A percentile compares a stretch with the other conserved stretches of the same genome.
Conservation (phyloP, 805 yeast species). For the Tetrapisispora iriomotensis region DNA sequence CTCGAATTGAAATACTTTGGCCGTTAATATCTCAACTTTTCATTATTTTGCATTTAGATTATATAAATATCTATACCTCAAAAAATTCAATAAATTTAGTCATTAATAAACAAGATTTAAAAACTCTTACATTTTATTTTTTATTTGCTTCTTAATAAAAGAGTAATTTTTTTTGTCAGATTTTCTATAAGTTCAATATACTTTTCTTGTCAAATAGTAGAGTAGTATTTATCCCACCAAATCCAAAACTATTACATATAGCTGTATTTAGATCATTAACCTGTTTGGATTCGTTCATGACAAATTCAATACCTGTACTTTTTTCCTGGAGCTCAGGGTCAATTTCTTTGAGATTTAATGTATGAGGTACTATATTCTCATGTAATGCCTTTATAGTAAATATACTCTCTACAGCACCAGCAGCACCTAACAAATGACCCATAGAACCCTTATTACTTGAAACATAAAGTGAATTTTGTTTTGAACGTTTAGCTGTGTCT, state of each 20-base stretch:
- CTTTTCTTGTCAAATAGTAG: slow-evolving; percentile 51
- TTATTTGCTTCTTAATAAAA: no score
- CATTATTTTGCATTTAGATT: no score
- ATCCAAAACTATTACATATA: slow-evolving; percentile 86
- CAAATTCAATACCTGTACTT: slow-evolving; percentile 41
- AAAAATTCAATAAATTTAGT: no score
- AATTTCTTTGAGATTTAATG: slow-evolving; percentile 50
- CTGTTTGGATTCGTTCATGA: slow-evolving; percentile 38
- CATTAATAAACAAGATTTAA: no score
- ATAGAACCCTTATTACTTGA: slow-evolving; percentile 86
- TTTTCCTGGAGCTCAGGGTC: slow-evolving; percentile 28
- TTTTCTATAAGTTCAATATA: no score
- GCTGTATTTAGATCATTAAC: slow-evolving; percentile 43
- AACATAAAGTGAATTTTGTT: slow-evolving; percentile 33
- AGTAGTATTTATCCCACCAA: slow-evolving; percentile 92
- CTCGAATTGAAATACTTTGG: slow-evolving; percentile 57
- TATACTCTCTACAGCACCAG: slow-evolving; percentile 88
- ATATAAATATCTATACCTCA: no score
- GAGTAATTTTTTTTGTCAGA: no score
- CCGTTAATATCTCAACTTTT: slow-evolving; percentile 20
- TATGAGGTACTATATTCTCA: slow-evolving; percentile 60
- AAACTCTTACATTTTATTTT: no score
- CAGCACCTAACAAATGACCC: slow-evolving; percentile 92
- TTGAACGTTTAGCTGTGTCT: slow-evolving; percentile 17
- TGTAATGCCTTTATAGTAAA: slow-evolving; percentile 63